Base-by-base conservation (phyloP, 441 rosid genomes). In the Populus hybrid region DNA sequence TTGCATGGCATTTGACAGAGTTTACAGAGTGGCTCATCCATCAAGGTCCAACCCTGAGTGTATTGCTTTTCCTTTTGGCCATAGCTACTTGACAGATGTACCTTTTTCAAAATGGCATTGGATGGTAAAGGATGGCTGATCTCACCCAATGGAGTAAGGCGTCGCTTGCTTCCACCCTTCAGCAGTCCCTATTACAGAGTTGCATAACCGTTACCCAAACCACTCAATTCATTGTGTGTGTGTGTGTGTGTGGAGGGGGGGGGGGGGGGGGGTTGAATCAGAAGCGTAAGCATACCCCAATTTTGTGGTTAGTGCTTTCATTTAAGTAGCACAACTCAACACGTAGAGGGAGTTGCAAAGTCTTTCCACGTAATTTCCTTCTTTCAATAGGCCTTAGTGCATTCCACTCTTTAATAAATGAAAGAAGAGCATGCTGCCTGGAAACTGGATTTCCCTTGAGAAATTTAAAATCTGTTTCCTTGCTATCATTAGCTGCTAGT, bases 11-110 rank as follows among this genome's bases (percentile, higher is more conserved):
- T 81, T 86, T 95, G 99, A 82, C 98, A 95, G 78, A 92, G 93
- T 87, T 95, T 95, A 82, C 99, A 95, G 71, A 95, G 99, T 70
- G 99, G 99, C 83, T 90, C 96, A 68, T 83, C 86, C 67, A 70
- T 79, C 74, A 79, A 68, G 71, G 86, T 87, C 99, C 99, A 94
- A 73, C 90, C 97, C 89, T 95, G 99, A 72, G 88, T 84, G 69
- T 91, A 95, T 83, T 88, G 90, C 75, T 85, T 94, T 83, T 93
- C 97, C 85, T 90, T 92, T 84, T 83, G 90, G 72, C 85, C 76
- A 78, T 78, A 79, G 70, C 90, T 83, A 78, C 84, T 73, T 63
- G 85, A 84, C 72, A 94, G 84, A 82, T 77, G 79, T 82, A 93
- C 89, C 82, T 75, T 88, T 86, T 88, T 93, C 97, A 97, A 94